A percentile compares a stretch with the other conserved stretches of the same genome.
Evolutionary conservation across 805 yeast genomes (phyloP).

Genomic region (Ogataea trehalophila): DNA sequence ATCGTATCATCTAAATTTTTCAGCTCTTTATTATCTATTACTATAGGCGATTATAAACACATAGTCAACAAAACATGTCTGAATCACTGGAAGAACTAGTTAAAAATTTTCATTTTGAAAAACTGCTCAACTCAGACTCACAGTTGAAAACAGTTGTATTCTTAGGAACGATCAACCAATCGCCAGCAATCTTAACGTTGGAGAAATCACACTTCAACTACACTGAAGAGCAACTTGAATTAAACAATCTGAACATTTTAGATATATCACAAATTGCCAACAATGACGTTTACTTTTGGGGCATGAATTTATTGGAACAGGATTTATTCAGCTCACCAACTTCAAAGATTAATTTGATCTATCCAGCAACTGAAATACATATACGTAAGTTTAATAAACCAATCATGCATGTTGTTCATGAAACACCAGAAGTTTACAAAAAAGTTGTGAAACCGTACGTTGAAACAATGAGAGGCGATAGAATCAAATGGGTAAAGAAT

Average conservation of each 20-base stretch:
- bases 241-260: constrained; percentile 9
- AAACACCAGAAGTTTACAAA: constrained; percentile 75
- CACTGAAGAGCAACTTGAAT: constrained; percentile 22
- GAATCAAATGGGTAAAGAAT: constrained; percentile 87
- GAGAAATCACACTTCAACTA: constrained; percentile 66
- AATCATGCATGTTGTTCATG: constrained; percentile 56
- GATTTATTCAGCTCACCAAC: constrained; percentile 46
- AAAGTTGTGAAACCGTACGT: constrained; percentile 69
- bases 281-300: constrained; percentile 89
- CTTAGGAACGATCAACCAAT: constrained; percentile 57
- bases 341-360: constrained; percentile 70
- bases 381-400: constrained; percentile 69
- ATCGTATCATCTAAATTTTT: no score
- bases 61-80: neutral
- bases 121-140: constrained; percentile 54
- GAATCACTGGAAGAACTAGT: constrained; percentile 27
- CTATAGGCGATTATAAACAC: no score
- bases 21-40: no score
- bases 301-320: constrained; percentile 46
- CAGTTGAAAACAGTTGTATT: constrained; percentile 61
- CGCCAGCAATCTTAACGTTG: constrained; percentile 63
- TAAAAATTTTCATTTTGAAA: constrained; percentile 38
- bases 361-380: constrained; percentile 87
- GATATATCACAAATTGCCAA: constrained; percentile 41
- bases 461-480: constrained; percentile 64